Evolutionary conservation across 169 alveolate genomes (phyloP), one percentile per base, ranked within the genome.

Genomic region (Cyclospora cayetanensis): DNA sequence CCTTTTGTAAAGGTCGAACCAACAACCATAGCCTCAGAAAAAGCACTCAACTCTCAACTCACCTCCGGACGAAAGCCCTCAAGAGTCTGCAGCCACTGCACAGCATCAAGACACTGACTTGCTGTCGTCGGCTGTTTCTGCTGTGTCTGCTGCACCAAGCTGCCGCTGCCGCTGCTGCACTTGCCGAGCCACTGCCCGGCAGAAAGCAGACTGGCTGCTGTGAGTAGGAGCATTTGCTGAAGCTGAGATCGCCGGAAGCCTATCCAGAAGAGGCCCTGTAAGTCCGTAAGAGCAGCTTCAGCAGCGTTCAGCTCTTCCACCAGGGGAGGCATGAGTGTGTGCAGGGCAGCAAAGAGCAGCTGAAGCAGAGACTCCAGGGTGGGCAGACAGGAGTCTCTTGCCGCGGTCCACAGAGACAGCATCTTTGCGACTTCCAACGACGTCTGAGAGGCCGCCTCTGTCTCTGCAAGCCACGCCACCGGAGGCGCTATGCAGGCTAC

Each of bases 311-410:
- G 18, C 20, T 72, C 84, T 4, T 72, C 84, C 4, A 20, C 29
- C 1, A 41, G 34, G 7, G 84, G n/a, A 5, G 63, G 41, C 4
- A 60, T 20, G 1, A 72, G 27, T 4, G 63, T 5, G 4, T 37
- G 37, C 27, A 72, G 34, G n/a, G 84, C 65, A 72, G 84, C 84
- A 72, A 72, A 72, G 63, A 72, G 84, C 84, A 72, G 60, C 84
- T 72, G 84, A 53, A 72, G 84, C 84, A 72, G 37, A 9, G 37
- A 20, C 84, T 72, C 41, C 84, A 72, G 35, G 37, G 37, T 37
- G 18, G 60, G 84, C 39, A 72, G 84, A n/a, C 84, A 37, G 31
- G 37, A 11, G 46, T 72, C 63, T 9, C 84, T 11, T 9, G 84
- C 84, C 7, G 18, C 63, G 22, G 22, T 60, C 84, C 84, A 72